phyloP scores from a whole-genome alignment of 1,284 basidiomycete genomes.

The Ceratobasidium sp. region DNA sequence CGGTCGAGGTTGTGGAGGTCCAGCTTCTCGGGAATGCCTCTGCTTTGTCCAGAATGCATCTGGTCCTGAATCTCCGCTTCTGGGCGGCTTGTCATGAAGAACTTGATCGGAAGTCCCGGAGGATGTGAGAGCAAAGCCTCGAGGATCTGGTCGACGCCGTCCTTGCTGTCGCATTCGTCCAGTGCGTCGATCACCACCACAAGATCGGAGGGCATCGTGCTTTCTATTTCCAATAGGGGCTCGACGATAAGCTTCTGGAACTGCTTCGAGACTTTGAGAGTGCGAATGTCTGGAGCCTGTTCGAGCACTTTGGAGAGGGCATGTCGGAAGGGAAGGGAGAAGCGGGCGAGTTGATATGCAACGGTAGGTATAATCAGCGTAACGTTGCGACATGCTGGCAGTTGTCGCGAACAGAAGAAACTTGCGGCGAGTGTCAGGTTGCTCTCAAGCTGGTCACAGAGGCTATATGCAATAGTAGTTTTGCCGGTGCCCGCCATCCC shows the following conservation, averaged over 20 bases:
- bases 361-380: not conserved
- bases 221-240: not conserved
- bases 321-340: not conserved
- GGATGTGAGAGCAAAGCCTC: not conserved
- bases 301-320: not conserved
- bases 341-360: not conserved
- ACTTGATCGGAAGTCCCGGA: not conserved
- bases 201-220: not conserved
- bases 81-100: not conserved
- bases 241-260: not conserved
- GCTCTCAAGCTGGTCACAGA: not conserved
- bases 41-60: not conserved
- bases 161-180: conserved; percentile 12
- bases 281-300: not conserved
- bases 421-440: not conserved
- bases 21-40: not conserved
- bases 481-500: no score
- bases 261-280: not conserved
- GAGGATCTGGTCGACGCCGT: not conserved
- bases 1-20: not conserved
- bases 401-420: conserved; percentile 9
- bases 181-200: conserved; percentile 17
- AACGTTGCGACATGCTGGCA: conserved; percentile 7
- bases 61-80: not conserved
- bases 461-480: conserved; percentile 8